Evolutionary conservation across 805 yeast genomes (phyloP), one percentile per base, ranked within the genome.

Genomic region (Candida qinlingensis): DNA sequence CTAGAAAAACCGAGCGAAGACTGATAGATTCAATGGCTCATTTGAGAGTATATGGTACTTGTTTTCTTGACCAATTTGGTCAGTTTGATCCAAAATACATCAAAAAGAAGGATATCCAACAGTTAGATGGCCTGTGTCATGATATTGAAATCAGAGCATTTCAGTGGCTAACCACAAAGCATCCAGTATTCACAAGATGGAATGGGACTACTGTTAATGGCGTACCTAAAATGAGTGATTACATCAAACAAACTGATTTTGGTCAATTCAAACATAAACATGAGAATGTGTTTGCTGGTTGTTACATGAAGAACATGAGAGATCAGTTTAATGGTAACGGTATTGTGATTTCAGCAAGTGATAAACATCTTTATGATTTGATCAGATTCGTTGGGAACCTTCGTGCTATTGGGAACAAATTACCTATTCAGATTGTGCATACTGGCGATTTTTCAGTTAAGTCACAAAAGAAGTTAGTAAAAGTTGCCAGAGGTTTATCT

Each of bases 391-490:
- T 86, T 36, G 73, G 76, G 1, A 61, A 75, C 41, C 54, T 72
- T 7, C 54, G 76, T 39, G 62, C 64, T 12, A 42, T 60, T 19
- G 63, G 65, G 1, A 74, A 71, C 53, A 51, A 44, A 9, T 55
- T 69, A 27, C 77, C 78, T 5, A 66, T 74, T 39, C 73, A 74
- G 59, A 52, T 73, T 5, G 57, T 73, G 7, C 67, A 62, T 44
- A 64, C 64, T 45, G 69, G 66, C 30, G 67, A 68, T 41, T 45
- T 69, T 66, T 70, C 54, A 4, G 46, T 56, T 9, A 60, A 59
- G 2, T 50, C 66, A 1, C 68, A 67, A 25, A 60, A 65, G n/a
- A 53, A 54, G 28, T 52, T 75, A 10, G 53, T 64, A 11, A 57
- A 65, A 13, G 55, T 65, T 9, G 73, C 77, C 0, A 61, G 69